phyloP scores from a whole-genome alignment of 352 stramenopile genomes.

The Globisporangium solare region DNA sequence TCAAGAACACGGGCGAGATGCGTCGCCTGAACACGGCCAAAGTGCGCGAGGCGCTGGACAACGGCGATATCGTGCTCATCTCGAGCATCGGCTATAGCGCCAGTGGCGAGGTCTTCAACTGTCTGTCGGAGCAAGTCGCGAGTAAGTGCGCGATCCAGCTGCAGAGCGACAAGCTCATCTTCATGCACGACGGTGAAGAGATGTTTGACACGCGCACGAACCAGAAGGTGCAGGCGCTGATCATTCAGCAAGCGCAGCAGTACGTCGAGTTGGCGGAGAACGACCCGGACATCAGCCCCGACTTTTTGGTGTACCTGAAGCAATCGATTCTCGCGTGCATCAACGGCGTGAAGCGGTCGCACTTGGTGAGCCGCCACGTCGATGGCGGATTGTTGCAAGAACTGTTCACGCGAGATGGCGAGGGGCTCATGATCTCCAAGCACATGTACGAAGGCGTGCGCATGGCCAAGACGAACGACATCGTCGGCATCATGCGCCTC shows the following conservation, averaged over 20 bases:
- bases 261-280: constrained; percentile 63
- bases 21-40: constrained; percentile 91
- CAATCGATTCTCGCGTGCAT: constrained; percentile 82
- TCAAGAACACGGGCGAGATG: constrained; percentile 92
- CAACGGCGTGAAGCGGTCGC: constrained; percentile 79
- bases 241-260: constrained; percentile 79
- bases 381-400: constrained; percentile 93
- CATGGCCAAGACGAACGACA: constrained; percentile 89
- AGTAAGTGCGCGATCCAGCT: constrained; percentile 85
- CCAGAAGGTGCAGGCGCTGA: constrained; percentile 70
- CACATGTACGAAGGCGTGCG: constrained; percentile 97
- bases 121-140: constrained; percentile 84
- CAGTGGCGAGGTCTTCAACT: constrained; percentile 93
- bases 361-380: constrained; percentile 82
- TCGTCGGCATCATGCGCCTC: constrained; percentile 85
- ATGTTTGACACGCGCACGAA: constrained; percentile 80
- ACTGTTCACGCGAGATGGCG: constrained; percentile 97
- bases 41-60: constrained; percentile 88
- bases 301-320: constrained; percentile 83
- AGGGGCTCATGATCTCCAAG: constrained; percentile 95
- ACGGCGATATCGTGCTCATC: constrained; percentile 95
- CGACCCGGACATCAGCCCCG: constrained; percentile 47
- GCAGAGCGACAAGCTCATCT: constrained; percentile 85
- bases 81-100: constrained; percentile 95
- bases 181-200: constrained; percentile 86